Evolutionary conservation across 768 basidiomycete genomes (phyloP).

Genomic region (Hygrophorus pudorinus): DNA sequence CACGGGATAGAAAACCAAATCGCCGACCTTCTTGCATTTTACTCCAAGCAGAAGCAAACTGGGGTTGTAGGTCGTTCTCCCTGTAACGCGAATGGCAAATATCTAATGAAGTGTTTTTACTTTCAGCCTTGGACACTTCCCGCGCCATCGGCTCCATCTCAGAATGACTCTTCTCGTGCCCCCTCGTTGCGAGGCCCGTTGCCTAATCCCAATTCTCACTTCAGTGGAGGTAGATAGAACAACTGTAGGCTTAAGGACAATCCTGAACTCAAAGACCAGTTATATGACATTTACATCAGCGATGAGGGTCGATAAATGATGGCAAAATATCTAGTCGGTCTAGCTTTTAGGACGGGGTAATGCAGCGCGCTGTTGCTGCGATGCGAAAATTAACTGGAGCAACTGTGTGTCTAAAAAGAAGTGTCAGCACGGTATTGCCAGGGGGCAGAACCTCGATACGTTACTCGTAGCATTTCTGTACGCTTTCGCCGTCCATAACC

Average conservation of each 20-base stretch:
- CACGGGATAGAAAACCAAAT: conserved; percentile 61
- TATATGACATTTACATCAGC: background rate
- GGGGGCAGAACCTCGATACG: conserved; percentile 12
- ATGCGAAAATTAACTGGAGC: conserved; percentile 68
- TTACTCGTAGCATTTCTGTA: conserved; percentile 68
- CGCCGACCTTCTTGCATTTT: conserved; percentile 62
- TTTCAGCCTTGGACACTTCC: too few relatives aligned
- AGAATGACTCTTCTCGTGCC: too few relatives aligned
- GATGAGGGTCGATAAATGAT: too few relatives aligned
- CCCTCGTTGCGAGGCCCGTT: too few relatives aligned
- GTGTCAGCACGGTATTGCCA: conserved; percentile 3
- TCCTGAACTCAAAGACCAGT: background rate
- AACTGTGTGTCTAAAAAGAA: conserved; percentile 65
- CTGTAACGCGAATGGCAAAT: too few relatives aligned
- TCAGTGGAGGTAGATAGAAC: background rate
- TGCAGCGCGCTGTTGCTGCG: conserved; percentile 69
- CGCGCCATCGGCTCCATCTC: too few relatives aligned
- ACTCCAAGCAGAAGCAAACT: conserved; percentile 40
- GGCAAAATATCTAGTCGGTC: background rate
- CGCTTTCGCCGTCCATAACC: conserved; percentile 62
- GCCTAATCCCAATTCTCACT: too few relatives aligned
- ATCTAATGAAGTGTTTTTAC: too few relatives aligned
- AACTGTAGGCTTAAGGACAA: background rate
- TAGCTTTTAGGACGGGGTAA: conserved; percentile 24
- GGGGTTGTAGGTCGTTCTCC: background rate